These are phyloP conservation scores for Termitomyces sp. DNA, from an alignment of 768 basidiomycete species.

Conservation along the genomic window DNA sequence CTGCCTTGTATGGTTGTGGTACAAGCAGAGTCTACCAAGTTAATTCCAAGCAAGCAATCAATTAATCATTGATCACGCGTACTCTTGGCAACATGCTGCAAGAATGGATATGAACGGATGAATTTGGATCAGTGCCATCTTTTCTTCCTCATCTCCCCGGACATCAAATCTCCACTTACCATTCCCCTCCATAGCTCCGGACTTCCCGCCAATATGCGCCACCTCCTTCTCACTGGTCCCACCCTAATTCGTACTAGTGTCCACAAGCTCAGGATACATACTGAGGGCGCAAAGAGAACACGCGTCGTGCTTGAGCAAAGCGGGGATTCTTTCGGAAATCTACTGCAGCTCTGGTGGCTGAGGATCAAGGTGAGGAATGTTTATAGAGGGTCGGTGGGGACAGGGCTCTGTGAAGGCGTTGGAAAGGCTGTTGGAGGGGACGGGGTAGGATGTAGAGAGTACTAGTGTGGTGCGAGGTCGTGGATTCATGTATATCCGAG, in stretches of 20 bases:
- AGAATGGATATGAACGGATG: no score
- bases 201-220: constrained; percentile 68
- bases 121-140: no score
- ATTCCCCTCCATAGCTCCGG: constrained; percentile 80
- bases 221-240: constrained; percentile 64
- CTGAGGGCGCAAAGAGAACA: constrained; percentile 32
- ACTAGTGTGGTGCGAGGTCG: not conserved
- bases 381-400: not conserved
- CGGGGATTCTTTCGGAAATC: constrained; percentile 60
- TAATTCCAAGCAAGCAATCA: no score
- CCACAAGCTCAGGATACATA: constrained; percentile 75
- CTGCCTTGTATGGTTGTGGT: no score
- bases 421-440: no score
- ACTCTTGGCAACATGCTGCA: no score
- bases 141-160: no score
- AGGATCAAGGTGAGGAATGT: constrained; percentile 8
- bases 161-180: constrained; percentile 43
- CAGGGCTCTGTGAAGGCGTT: no score
- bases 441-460: not conserved
- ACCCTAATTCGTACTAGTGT: constrained; percentile 68
- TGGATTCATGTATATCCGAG: no score
- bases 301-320: constrained; percentile 64
- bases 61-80: no score
- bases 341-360: constrained; percentile 49
- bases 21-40: no score